Base-by-base conservation (phyloP, 192 early-diverging fungal genomes). In the Linnemannia schmuckeri region DNA sequence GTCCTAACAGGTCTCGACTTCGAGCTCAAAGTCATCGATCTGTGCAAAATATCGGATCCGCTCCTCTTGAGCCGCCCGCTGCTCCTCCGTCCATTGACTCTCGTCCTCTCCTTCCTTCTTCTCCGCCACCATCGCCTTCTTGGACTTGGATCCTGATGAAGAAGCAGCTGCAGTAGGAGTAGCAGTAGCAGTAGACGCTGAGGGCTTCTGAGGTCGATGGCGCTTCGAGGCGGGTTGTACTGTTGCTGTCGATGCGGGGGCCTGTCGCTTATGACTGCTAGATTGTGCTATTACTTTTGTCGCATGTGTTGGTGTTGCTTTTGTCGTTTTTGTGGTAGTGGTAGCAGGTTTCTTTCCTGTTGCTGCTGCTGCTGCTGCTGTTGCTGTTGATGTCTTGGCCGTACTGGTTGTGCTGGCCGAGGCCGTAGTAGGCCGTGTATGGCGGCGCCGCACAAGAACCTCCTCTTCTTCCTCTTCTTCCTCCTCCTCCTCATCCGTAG, bases 11-110 rank as follows among this genome's bases (percentile, higher is more conserved):
- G 70, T 72, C 40, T 86, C 84, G 2, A 86, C 84, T 0, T 86
- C 84, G 35, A 86, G 61, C 41, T 86, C 79, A 54, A 81, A 86
- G 49, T 86, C 75, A 72, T 86, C 84, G 13, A 86, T 15, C 44
- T 86, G 74, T 12, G 72, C 63, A 54, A 86, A 86, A 40, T 81
- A 86, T 12, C 55, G 76, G 37, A 86, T 80, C 30, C 79, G 79
- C 44, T 86, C 79, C 49, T 81, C 18, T 4, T 81, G 84, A 15
- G 79, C 75, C 63, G 33, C 40, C 52, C 18, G 42, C 35, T 86
- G 84, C 18, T 46, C 12, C 27, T 27, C n/a, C 0, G 79, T 74
- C 84, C 84, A 86, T 35, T 69, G 70, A 66, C 72, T 35, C 46
- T 1, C 8, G 9, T 42, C 70, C 8, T 72, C 41, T 18, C 22